phyloP scores from a whole-genome alignment of 2,329 filamentous ascomycete genomes.

The Coleophoma eucalyptorum region DNA sequence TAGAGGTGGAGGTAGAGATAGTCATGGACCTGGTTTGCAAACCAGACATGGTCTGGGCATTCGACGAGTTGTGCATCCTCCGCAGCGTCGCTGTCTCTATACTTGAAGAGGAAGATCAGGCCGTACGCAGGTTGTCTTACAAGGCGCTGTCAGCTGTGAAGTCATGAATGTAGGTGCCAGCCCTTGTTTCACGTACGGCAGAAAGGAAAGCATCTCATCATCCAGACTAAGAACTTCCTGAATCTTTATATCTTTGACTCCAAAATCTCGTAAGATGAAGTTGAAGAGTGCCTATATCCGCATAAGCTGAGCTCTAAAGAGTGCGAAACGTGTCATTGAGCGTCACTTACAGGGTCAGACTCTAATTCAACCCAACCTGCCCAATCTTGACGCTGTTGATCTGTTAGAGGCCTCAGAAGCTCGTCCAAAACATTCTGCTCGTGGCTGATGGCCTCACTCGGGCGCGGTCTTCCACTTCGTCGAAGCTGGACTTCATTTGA shows the following conservation, averaged over 20 bases:
- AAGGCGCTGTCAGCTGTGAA: conserved; percentile 21
- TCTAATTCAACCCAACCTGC: conserved; percentile 80
- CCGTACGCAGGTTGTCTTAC: conserved; percentile 71
- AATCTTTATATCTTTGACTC: conserved; percentile 68
- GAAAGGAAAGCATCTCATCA: conserved; percentile 53
- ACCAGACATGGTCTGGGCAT: conserved; percentile 74
- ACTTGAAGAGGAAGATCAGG: conserved; percentile 85
- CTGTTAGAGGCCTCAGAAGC: conserved; percentile 39
- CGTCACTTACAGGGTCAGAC: conserved; percentile 70
- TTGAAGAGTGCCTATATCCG: conserved; percentile 73
- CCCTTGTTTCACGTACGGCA: conserved; percentile 50
- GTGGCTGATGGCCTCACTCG: background rate
- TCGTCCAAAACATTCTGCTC: conserved; percentile 11
- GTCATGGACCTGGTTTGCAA: conserved; percentile 75
- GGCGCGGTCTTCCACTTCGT: background rate
- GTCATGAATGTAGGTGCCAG: background rate
- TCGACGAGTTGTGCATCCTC: conserved; percentile 45
- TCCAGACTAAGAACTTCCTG: conserved; percentile 76
- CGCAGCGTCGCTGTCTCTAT: conserved; percentile 43
- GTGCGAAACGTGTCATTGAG: background rate
- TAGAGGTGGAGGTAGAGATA: background rate
- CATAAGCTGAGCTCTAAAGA: background rate
- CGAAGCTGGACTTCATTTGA: background rate
- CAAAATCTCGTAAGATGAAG: conserved; percentile 74
- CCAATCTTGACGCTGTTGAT: conserved; percentile 57